Evolutionary conservation across 371 early-diverging fungal species (phyloP).

Genomic region (Quaeritorhiza haematococci): DNA sequence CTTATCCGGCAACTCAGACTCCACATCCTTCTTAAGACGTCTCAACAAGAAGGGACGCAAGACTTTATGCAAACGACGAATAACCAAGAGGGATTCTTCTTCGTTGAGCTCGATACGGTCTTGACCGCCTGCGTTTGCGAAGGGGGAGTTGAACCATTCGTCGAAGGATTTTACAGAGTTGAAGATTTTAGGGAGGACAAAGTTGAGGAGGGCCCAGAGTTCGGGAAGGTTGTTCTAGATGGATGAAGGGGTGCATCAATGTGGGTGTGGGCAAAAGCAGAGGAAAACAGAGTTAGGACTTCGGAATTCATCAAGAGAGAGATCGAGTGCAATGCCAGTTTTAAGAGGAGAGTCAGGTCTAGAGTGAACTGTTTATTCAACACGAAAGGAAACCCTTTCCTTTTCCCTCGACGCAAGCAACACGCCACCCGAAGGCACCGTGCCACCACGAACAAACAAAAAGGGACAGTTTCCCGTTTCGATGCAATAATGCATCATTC

Average conservation of each 20-base stretch:
- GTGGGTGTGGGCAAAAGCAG: background rate
- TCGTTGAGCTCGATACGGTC: slow-evolving; percentile 89
- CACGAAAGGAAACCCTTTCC: too few species aligned
- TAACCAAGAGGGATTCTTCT: slow-evolving; percentile 96
- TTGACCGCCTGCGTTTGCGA: slow-evolving; percentile 72
- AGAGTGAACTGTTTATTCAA: too few species aligned
- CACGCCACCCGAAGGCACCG: too few species aligned
- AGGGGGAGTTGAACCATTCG: slow-evolving; percentile 97
- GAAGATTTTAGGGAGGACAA: slow-evolving; percentile 94
- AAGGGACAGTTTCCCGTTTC: background rate
- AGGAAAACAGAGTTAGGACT: too few species aligned
- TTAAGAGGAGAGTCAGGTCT: background rate
- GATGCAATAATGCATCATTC: background rate
- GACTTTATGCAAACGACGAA: slow-evolving; percentile 95
- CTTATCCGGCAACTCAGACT: slow-evolving; percentile 97
- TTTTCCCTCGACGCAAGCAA: too few species aligned
- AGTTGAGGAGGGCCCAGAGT: slow-evolving; percentile 97
- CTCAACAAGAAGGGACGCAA: slow-evolving; percentile 96
- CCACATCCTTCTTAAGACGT: slow-evolving; percentile 98
- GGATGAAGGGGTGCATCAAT: slow-evolving; percentile 12
- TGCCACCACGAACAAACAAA: too few species aligned
- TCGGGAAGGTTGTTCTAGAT: slow-evolving; percentile 95
- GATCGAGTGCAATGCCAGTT: slow-evolving; percentile 2
- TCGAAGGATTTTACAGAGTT: slow-evolving; percentile 93
- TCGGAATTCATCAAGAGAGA: too few species aligned